Base-by-base conservation (phyloP, 1,284 basidiomycete genomes). In the Boletus holoroseus region DNA sequence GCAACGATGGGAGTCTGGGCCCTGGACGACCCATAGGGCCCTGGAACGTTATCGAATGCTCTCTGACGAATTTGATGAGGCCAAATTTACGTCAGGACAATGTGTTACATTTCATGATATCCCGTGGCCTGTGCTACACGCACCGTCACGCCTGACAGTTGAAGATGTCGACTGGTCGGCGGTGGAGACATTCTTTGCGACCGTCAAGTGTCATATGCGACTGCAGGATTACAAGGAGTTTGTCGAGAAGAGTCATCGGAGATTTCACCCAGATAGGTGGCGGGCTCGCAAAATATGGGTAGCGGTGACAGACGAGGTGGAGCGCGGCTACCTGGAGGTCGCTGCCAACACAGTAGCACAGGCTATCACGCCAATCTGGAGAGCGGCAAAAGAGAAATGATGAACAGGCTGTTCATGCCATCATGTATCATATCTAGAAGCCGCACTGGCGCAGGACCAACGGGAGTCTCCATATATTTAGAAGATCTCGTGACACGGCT, bases 91-190 rank as follows among this genome's bases (percentile, higher is more conserved):
- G 2, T 52, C 66, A 18, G 71, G 73, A 20, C 68, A 74, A 15
- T 78, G 78, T 4, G 64, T 87, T 11, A 68, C 73, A 1, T 81
- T 82, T 55, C 76, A 79, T 39, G 74, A 73, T 32, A 72, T 89
- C 30, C 86, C 86, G 0, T 89, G 86, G 87, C 86, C 86, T 3
- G 76, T 83, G 16, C 64, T 89, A 35, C 69, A 72, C 38, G 64
- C 74, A 20, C 82, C 82, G 0, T 62, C 68, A 15, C 60, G 64
- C 26, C 76, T 82, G 50, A 71, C 73, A 6, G 68, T 83, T 2
- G 78, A 83, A 59, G 82, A 87, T 57, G 72, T 88, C 44, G 80
- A 82, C 51, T 87, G 82, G 82, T 64, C 71, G 13, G 71, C 80
- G 0, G 85, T 88, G 41, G 83, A 86, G 62, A 68, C 68, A n/a